These are phyloP conservation scores for Aegilops speltoides DNA, from an alignment of 176 grass and related monocot genomes.

Conservation along the genomic window DNA sequence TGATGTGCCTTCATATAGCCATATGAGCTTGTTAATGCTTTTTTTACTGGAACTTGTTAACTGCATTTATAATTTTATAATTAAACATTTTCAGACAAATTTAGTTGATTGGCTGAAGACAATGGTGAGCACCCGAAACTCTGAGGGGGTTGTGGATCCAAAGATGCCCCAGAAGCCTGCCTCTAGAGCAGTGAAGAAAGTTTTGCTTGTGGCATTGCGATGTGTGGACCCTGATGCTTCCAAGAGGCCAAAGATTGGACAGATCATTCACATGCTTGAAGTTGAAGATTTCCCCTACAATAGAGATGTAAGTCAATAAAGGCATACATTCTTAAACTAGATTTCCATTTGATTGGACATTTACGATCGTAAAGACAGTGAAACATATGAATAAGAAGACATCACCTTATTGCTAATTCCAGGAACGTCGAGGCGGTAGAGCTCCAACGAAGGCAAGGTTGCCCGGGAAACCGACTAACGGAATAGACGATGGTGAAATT, in stretches of 20 bases:
- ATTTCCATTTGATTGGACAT: constrained; percentile 14
- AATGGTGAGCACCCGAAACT: constrained; percentile 86
- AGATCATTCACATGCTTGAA: constrained; percentile 97
- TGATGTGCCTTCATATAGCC: neutral
- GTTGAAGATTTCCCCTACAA: constrained; percentile 94
- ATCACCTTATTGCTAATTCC: neutral
- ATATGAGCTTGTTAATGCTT: neutral
- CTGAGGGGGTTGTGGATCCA: constrained; percentile 81
- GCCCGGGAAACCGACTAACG: constrained; percentile 20
- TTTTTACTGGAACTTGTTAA: no score
- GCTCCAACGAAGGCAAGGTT: constrained; percentile 52
- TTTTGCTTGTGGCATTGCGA: constrained; percentile 76
- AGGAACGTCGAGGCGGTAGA: constrained; percentile 67
- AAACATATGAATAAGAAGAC: neutral
- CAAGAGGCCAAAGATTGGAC: constrained; percentile 88
- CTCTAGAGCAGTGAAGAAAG: constrained; percentile 81
- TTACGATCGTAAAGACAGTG: neutral
- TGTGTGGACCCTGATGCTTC: constrained; percentile 92
- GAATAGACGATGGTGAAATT: constrained; percentile 14
- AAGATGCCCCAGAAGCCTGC: constrained; percentile 76
- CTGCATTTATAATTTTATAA: neutral
- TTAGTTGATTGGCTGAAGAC: constrained; percentile 95
- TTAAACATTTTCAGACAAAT: constrained; percentile 60
- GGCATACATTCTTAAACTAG: neutral
- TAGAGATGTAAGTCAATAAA: constrained; percentile 56